These are phyloP conservation scores for Microstroma glucosiphilum DNA, from an alignment of 1,284 basidiomycete species.

Conservation along the genomic window DNA sequence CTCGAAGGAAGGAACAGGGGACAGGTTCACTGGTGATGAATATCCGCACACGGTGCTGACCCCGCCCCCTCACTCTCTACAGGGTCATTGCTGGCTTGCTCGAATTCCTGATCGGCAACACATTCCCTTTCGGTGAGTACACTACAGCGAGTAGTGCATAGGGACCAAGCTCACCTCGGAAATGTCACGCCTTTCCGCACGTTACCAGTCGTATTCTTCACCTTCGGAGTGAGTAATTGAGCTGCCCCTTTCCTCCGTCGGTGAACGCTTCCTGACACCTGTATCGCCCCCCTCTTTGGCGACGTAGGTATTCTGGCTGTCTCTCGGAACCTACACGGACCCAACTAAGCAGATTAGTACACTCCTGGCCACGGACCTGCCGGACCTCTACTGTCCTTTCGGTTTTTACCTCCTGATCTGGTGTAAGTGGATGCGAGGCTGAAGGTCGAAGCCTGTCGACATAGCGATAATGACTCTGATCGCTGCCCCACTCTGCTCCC, in stretches of 20 bases:
- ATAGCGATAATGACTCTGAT: too few species aligned
- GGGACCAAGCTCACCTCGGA: too few species aligned
- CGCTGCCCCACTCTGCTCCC: too few species aligned
- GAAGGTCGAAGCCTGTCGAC: background rate
- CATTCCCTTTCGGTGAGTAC: constrained; percentile 20
- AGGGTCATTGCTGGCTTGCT: constrained; percentile 13
- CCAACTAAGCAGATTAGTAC: constrained; percentile 16
- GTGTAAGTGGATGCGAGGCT: background rate
- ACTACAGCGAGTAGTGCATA: too few species aligned
- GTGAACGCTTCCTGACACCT: too few species aligned
- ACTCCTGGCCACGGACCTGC: constrained; percentile 13
- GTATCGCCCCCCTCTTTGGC: too few species aligned
- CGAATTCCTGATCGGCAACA: constrained; percentile 34
- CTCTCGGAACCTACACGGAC: constrained; percentile 23
- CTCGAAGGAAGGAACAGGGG: background rate
- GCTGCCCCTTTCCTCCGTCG: too few species aligned
- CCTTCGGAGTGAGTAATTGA: constrained; percentile 16
- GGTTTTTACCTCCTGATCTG: constrained; percentile 1
- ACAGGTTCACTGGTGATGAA: background rate
- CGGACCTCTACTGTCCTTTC: constrained; percentile 7
- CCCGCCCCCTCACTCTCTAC: too few species aligned
- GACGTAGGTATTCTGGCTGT: constrained; percentile 24
- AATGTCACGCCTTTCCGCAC: too few species aligned
- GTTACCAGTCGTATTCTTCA: constrained; percentile 20
- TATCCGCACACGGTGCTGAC: too few species aligned